phyloP scores from a whole-genome alignment of 768 basidiomycete species.

The Daedalea quercina region DNA sequence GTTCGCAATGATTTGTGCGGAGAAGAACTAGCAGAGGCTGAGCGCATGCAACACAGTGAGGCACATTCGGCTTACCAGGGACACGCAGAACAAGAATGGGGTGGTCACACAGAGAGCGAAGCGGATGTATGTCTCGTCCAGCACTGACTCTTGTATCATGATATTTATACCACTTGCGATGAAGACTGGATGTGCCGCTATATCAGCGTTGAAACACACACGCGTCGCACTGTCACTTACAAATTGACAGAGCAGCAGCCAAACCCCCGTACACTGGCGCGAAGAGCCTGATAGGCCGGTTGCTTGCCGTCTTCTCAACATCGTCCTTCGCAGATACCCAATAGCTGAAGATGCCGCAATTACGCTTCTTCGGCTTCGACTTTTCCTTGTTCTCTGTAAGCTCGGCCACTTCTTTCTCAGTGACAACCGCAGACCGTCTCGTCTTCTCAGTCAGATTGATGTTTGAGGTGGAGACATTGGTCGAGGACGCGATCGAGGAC shows the following conservation, averaged over 20 bases:
- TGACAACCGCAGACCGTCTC: conserved; percentile 11
- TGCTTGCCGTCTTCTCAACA: conserved; percentile 47
- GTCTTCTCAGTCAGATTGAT: conserved; percentile 49
- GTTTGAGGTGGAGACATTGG: conserved; percentile 45
- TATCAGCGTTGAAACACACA: no score
- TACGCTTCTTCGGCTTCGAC: conserved; percentile 16
- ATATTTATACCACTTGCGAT: conserved; percentile 52
- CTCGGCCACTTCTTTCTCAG: conserved; percentile 16
- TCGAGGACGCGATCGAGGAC: conserved; percentile 31
- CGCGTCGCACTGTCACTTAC: no score
- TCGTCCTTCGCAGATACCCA: conserved; percentile 19
- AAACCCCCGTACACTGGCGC: conserved; percentile 73
- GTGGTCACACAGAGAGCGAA: conserved; percentile 60
- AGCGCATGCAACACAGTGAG: not conserved
- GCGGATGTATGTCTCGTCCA: conserved; percentile 57
- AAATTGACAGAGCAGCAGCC: conserved; percentile 57
- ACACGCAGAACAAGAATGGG: conserved; percentile 73
- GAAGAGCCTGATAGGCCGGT: conserved; percentile 44
- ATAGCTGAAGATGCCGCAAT: conserved; percentile 17
- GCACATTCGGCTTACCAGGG: conserved; percentile 43
- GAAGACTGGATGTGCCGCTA: conserved; percentile 43
- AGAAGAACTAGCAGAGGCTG: conserved; percentile 52
- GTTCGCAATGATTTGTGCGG: conserved; percentile 60
- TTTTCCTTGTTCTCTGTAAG: conserved; percentile 10
- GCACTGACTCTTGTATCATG: conserved; percentile 57